Conservation (phyloP, 208 protist species). For the Leishmania tropica region DNA sequence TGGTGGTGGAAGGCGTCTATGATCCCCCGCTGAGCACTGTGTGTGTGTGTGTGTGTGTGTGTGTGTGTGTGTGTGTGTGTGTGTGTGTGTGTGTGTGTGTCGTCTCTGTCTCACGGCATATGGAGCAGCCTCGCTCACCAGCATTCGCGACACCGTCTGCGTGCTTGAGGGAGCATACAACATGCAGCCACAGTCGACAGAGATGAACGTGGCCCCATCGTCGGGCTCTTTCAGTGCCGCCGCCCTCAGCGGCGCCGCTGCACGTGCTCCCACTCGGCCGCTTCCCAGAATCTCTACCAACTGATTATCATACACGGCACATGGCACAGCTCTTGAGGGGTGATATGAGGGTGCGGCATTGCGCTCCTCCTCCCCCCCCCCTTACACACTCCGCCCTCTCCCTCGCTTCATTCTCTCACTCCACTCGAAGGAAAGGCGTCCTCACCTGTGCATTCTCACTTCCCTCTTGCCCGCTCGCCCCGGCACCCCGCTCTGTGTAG, state of each 20-base stretch:
- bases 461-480: not conserved
- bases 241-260: not conserved
- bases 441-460: not conserved
- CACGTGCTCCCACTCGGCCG: not conserved
- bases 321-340: not conserved
- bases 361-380: not conserved
- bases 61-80: conserved; percentile 7
- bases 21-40: not conserved
- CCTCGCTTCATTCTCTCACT: not conserved
- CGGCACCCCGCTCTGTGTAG: too few species aligned
- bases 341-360: not conserved
- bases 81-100: conserved; percentile 21
- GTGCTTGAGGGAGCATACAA: not conserved
- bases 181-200: not conserved
- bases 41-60: conserved; percentile 16
- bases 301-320: not conserved
- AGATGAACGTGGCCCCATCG: not conserved
- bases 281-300: not conserved
- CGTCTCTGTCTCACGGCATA: not conserved
- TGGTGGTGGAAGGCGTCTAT: not conserved
- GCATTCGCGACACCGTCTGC: not conserved
- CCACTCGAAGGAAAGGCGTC: not conserved
- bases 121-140: not conserved
- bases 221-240: not conserved
- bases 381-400: not conserved